Conservation (phyloP, 2,329 filamentous ascomycete species). For the Exserohilum turcica region DNA sequence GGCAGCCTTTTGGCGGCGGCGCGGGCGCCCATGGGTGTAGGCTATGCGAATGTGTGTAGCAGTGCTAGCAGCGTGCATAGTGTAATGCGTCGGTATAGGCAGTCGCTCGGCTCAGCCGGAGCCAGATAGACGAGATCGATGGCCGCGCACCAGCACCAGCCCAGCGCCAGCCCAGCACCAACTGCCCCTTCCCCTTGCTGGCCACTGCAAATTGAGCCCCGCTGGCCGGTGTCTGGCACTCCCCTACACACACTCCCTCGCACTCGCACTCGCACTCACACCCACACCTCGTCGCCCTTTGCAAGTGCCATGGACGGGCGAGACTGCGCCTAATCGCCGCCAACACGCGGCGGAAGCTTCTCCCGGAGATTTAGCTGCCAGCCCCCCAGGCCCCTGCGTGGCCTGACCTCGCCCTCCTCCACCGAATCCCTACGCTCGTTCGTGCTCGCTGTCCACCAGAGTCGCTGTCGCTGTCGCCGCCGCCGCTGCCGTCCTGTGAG, state of each 20-base stretch:
- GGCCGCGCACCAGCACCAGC: no score
- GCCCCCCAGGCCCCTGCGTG: conserved; percentile 13
- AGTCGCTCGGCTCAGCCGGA: background rate
- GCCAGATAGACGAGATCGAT: conserved; percentile 13
- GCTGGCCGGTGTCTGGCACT: conserved; percentile 4
- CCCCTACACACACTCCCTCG: background rate
- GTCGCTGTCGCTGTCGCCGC: conserved; percentile 15
- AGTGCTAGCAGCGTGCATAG: no score
- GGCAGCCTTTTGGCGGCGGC: no score
- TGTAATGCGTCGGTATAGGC: no score
- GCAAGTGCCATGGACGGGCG: conserved; percentile 18
- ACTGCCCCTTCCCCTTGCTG: background rate
- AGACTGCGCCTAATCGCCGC: conserved; percentile 17
- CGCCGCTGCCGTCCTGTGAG: conserved; percentile 24
- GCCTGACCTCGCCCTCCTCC: conserved; percentile 10
- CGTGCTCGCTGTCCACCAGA: background rate
- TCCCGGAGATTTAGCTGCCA: conserved; percentile 14
- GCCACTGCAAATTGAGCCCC: conserved; percentile 12
- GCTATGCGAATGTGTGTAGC: no score
- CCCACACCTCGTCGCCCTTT: no score
- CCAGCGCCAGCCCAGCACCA: background rate
- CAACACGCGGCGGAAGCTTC: conserved; percentile 16
- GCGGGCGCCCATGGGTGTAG: no score
- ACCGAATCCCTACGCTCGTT: no score
- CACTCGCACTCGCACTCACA: no score